phyloP scores from a whole-genome alignment of 495 filamentous ascomycete genomes.

The Choiromyces venosus region DNA sequence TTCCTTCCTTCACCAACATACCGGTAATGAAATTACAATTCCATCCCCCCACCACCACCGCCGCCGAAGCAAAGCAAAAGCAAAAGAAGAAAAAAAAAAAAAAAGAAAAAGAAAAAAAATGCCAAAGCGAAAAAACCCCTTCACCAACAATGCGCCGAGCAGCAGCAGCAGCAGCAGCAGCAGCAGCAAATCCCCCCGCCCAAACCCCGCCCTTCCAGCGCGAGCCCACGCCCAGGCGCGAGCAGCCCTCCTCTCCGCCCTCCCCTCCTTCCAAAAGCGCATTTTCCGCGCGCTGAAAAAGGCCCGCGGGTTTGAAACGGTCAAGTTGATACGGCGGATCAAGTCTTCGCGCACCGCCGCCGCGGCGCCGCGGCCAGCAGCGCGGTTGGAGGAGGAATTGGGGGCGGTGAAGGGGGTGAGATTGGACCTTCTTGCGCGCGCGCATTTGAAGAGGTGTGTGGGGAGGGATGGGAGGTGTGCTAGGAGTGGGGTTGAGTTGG shows the following conservation, averaged over 20 bases:
- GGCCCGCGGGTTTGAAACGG: constrained; percentile 80
- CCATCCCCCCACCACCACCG: not conserved
- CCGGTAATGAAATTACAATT: no score
- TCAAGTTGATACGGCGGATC: constrained; percentile 72
- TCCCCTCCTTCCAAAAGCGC: constrained; percentile 49
- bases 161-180: not conserved
- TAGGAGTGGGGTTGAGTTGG: constrained; percentile 66
- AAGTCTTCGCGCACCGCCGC: constrained; percentile 50
- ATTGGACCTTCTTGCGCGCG: constrained; percentile 45
- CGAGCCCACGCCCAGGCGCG: constrained; percentile 6
- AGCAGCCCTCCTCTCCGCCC: not conserved
- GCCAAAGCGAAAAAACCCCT: constrained; percentile 34
- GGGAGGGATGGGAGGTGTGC: constrained; percentile 63
- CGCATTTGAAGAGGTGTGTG: constrained; percentile 36
- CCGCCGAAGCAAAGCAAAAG: not conserved
- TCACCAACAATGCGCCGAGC: constrained; percentile 2
- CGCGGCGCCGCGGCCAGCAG: constrained; percentile 6
- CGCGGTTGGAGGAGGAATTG: constrained; percentile 42
- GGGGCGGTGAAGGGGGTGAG: constrained; percentile 49
- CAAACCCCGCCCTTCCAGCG: constrained; percentile 18
- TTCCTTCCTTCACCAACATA: no score
- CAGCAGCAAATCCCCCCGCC: not conserved
- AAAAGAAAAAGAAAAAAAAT: constrained; percentile 8
- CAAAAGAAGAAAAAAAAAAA: not conserved
- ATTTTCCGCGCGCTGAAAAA: constrained; percentile 67